A percentile compares a stretch with the other conserved stretches of the same genome.
phyloP scores from a whole-genome alignment of 345 rosid genomes.

The Hypericum androsaemum region DNA sequence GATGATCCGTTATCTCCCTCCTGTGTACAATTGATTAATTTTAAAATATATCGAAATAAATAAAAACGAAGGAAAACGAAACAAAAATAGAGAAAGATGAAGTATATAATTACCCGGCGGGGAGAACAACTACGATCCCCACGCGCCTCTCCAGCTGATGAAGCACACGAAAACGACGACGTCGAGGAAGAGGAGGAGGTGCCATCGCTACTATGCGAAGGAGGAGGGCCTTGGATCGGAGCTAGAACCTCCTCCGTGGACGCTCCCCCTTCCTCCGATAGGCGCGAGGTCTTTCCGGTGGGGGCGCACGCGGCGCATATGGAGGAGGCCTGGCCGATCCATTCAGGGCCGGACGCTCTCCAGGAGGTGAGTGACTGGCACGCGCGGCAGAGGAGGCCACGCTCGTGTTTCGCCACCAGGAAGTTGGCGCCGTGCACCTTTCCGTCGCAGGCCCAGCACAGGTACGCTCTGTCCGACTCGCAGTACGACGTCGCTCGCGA shows the following conservation, averaged over 20 bases:
- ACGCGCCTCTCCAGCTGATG: conserved; percentile 49
- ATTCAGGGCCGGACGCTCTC: conserved; percentile 44
- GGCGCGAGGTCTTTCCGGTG: too few relatives aligned
- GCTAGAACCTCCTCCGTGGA: too few relatives aligned
- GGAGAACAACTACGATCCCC: conserved; percentile 8
- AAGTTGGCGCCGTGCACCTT: conserved; percentile 69
- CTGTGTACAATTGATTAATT: too few relatives aligned
- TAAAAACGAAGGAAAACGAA: too few relatives aligned
- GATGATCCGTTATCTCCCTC: too few relatives aligned
- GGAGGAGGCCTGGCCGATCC: conserved; percentile 42
- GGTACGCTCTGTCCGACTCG: conserved; percentile 57
- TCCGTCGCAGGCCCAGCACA: conserved; percentile 67
- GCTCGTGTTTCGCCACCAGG: conserved; percentile 54
- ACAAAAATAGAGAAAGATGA: too few relatives aligned
- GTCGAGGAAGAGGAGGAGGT: too few relatives aligned
- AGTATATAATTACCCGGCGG: too few relatives aligned
- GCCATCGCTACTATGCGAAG: too few relatives aligned
- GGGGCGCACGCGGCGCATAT: conserved; percentile 35
- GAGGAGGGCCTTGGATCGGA: too few relatives aligned
- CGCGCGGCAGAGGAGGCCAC: conserved; percentile 46
- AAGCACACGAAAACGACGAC: too few relatives aligned
- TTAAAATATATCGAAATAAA: conserved; percentile 20
- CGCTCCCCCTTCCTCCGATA: too few relatives aligned
- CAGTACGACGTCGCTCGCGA: conserved; percentile 43
- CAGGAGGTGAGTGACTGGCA: conserved; percentile 48